These are phyloP conservation scores for Blastobotrys serpentis DNA, from an alignment of 1,139 yeast genomes.

Conservation along the genomic window DNA sequence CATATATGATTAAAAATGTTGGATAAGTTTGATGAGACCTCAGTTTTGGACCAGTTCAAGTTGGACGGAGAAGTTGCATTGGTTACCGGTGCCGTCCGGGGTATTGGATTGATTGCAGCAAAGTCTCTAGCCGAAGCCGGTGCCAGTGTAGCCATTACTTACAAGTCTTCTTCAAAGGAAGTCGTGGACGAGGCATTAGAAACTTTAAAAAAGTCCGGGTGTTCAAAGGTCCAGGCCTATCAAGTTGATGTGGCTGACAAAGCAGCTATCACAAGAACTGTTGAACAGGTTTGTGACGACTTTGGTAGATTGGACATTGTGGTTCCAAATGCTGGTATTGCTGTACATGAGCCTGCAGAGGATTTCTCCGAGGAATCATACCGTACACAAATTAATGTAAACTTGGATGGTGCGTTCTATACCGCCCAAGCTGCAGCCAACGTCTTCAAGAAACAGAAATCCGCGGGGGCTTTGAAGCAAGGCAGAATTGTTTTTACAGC, in stretches of 20 bases:
- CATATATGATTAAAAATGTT: background rate
- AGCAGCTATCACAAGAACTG: background rate
- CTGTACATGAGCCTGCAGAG: conserved; percentile 17
- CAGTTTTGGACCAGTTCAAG: conserved; percentile 29
- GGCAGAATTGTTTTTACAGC: conserved; percentile 68
- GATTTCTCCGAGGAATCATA: conserved; percentile 14
- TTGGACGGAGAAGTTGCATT: conserved; percentile 44
- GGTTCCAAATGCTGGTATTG: conserved; percentile 79
- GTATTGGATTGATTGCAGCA: conserved; percentile 47
- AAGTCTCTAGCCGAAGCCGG: conserved; percentile 39
- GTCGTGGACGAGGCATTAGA: background rate
- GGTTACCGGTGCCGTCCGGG: conserved; percentile 50
- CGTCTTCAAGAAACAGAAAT: conserved; percentile 54
- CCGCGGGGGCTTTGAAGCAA: conserved; percentile 43
- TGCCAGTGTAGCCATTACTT: conserved; percentile 35
- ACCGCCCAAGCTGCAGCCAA: conserved; percentile 52
- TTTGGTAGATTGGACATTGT: conserved; percentile 69
- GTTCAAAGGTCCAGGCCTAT: conserved; percentile 1
- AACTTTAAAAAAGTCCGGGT: background rate
- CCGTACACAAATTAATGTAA: conserved; percentile 13
- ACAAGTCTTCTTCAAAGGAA: conserved; percentile 21
- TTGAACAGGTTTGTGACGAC: conserved; percentile 35
- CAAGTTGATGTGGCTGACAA: background rate
- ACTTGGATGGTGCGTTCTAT: conserved; percentile 32
- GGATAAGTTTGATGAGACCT: conserved; percentile 30